Evolutionary conservation across 2,329 filamentous ascomycete species (phyloP), one percentile per base, ranked within the genome.

Genomic region (Fusarium armeniacum): DNA sequence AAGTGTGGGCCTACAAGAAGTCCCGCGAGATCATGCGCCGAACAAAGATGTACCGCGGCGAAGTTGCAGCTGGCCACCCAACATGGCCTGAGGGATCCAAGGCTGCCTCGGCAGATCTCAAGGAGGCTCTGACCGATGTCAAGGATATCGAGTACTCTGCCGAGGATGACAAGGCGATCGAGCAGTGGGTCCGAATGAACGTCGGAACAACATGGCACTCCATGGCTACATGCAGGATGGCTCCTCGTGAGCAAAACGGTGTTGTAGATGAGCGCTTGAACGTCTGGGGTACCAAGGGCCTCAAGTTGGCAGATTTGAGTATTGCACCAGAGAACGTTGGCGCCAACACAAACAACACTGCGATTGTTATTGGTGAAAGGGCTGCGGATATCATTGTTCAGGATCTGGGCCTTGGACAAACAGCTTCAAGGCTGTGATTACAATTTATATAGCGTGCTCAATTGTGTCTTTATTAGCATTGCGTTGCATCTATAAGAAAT

Each of bases 1-100:
- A 88, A 22, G 71, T 89, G 6, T 91, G 89, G 88, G 84, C 81
- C 1, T 91, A 91, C 80, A 91, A 91, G 77, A 86, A 85, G 71
- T 82, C 83, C n/a, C 86, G 90, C 2, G 88, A 90, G 74, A 85
- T 91, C 57, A 81, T 84, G 47, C 84, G 89, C 4, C 85, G 88
- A 7, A 86, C 87, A 71, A 76, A 81, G 2, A 82, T 85, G 71
- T 90, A 86, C 76, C 76, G 82, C 62, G 81, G 87, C 71, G 82
- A 86, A 70, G 38, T 83, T 4, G 75, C 78, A 6, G 65, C 75
- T 7, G 76, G 80, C 0, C 83, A 85, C 55, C 85, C 85, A 2
- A 73, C 76, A 15, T 87, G 86, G 70, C 72, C 81, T 0, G 62
- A 77, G 1, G 77, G 73, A 0, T 84, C 82, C 1, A 75, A 78